Evolutionary conservation across 371 early-diverging fungal species (phyloP), one percentile per base, ranked within the genome.

Genomic region (Mycotypha africana): DNA sequence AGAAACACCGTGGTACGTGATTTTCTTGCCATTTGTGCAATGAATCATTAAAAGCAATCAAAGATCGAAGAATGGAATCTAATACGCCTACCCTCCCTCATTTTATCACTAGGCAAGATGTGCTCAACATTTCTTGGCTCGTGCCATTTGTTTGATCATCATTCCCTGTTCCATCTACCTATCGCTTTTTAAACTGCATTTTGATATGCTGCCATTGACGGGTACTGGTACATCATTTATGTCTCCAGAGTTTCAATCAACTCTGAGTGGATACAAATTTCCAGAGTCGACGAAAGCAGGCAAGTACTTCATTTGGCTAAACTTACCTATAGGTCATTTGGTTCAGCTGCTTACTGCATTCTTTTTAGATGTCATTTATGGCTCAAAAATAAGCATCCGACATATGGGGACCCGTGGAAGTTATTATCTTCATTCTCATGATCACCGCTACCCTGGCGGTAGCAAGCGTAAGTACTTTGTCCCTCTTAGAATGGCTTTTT

Each of bases 141-240:
- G 89, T 6, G 81, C 76, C 2, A 9, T 91, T 53, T 85, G 78
- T 49, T 67, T 99, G 42, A 87, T 98, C 31, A 25, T 82, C 10
- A 49, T 95, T 2, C 99, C 99, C 3, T 35, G 82, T 16, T 24
- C 66, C 4, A 70, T 97, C 2, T 99, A 99, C 64, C 45, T 87
- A 16, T 64, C 79, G 23, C 61, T 80, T 47, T 99, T 95, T 69
- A 76, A 80, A 38, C 55, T 96, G 7, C 99, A 99, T 62, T 98
- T 95, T 54, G 53, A 60, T 16, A 70, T 87, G 21, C 62, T 89
- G 23, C 76, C 67, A 1, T 69, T 76, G 21, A 75, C 82, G 43
- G 98, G 98, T 2, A 81, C 92, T 8, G 98, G 98, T 14, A 95
- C 94, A 60, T 75, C 70, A 2, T 93, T 91, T 70, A 93, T 94